phyloP scores from a whole-genome alignment of 2,329 filamentous ascomycete species.

The Trichoderma sp. region DNA sequence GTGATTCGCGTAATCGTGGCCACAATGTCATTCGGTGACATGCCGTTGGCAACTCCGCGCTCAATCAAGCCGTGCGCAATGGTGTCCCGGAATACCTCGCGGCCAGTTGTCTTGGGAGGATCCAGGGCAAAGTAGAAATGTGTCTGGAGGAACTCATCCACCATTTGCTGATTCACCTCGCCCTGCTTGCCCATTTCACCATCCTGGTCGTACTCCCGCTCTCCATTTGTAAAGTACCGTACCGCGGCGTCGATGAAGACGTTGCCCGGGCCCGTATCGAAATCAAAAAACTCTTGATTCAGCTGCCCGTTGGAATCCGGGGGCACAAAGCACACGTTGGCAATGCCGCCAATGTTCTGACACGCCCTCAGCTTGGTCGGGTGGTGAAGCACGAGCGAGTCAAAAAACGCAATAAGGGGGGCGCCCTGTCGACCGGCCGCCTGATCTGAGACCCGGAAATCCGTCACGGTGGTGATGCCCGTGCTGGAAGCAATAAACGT shows the following conservation, averaged over 20 bases:
- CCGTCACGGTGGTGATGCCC: constrained; percentile 59
- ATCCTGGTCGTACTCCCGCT: constrained; percentile 53
- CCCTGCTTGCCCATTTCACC: constrained; percentile 53
- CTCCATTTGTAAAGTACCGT: constrained; percentile 54
- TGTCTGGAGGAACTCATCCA: constrained; percentile 50
- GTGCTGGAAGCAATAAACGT: constrained; percentile 56
- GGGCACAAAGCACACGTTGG: constrained; percentile 62
- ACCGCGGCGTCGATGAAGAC: constrained; percentile 59
- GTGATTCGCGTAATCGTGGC: constrained; percentile 62
- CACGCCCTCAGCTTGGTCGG: constrained; percentile 58
- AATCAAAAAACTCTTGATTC: constrained; percentile 43
- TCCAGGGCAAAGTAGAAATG: constrained; percentile 53
- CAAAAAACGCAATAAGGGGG: constrained; percentile 55
- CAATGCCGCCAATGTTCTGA: constrained; percentile 63
- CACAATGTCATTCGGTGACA: constrained; percentile 54
- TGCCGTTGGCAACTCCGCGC: constrained; percentile 46
- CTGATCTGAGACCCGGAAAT: constrained; percentile 54
- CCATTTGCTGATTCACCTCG: constrained; percentile 51
- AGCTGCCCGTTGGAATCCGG: constrained; percentile 40
- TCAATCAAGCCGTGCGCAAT: constrained; percentile 54
- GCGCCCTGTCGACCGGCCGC: constrained; percentile 51
- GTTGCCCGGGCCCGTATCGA: constrained; percentile 60
- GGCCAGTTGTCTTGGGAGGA: constrained; percentile 59
- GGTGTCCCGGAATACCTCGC: constrained; percentile 61
- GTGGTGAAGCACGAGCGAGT: constrained; percentile 52